Evolutionary conservation across 495 filamentous ascomycete genomes (phyloP).

Genomic region (Xylaria telfairii): DNA sequence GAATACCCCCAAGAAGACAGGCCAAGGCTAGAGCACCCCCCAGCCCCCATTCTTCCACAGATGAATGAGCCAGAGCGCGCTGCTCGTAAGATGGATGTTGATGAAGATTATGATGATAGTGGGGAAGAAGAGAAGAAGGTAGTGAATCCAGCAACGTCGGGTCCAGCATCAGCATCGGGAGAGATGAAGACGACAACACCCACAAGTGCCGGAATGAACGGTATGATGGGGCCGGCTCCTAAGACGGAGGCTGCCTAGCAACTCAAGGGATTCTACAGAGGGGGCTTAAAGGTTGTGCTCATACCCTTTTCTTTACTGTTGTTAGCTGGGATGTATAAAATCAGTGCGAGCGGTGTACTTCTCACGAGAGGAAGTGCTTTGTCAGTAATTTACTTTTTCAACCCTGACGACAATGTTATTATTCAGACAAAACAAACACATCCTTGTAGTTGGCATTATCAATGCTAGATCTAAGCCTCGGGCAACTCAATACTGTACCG

Average conservation of each 20-base stretch:
- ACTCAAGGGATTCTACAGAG: background rate
- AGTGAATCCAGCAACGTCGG: conserved; percentile 44
- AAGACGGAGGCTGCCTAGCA: conserved; percentile 42
- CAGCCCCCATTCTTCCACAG: conserved; percentile 53
- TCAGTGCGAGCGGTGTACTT: background rate
- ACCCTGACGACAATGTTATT: conserved; percentile 5
- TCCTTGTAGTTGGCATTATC: background rate
- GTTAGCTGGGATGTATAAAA: conserved; percentile 25
- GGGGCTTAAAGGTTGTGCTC: conserved; percentile 16
- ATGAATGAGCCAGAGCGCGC: conserved; percentile 76
- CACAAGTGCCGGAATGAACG: conserved; percentile 51
- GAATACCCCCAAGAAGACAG: conserved; percentile 62
- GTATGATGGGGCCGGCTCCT: conserved; percentile 49
- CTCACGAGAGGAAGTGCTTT: background rate
- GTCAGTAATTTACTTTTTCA: conserved; percentile 5
- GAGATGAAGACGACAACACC: conserved; percentile 56
- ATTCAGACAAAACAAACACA: background rate
- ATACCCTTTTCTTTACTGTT: conserved; percentile 25
- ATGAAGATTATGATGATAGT: conserved; percentile 93
- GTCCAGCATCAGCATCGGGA: conserved; percentile 44
- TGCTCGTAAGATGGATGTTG: conserved; percentile 93
- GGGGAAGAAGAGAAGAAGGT: conserved; percentile 82
- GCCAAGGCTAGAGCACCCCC: conserved; percentile 53
- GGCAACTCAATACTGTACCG: background rate
- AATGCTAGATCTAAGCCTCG: background rate